Evolutionary conservation across 2,329 filamentous ascomycete genomes (phyloP), one percentile per base, ranked within the genome.

Genomic region (Chrysoporthe austroafricana): DNA sequence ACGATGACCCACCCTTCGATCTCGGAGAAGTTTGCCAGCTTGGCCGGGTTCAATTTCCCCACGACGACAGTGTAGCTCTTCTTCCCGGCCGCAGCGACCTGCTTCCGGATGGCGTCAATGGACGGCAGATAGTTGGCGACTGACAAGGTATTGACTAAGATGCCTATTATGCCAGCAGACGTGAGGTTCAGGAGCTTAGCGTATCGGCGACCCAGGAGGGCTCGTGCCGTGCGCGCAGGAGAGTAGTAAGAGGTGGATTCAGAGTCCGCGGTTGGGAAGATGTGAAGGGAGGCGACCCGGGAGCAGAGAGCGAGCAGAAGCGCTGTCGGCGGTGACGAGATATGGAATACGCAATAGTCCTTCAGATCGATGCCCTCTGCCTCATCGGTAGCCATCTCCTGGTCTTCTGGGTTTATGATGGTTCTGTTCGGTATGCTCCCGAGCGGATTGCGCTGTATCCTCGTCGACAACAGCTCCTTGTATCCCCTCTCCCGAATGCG

Each of bases 1-100:
- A 99, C 92, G 0, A 98, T 94, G 0, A 98, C 94, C 96, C 96
- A 99, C 18, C 94, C 95, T 56, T 94, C 95, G 5, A 99, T 88
- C 78, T 99, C 96, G 67, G 91, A 88, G 80, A 99, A 99, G 79
- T 99, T 99, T 61, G 96, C 96, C 32, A 99, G 85, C 78, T 99
- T 99, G 48, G 94, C 95, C 0, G 94, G 90, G 75, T 98, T 99
- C 36, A 99, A 84, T 78, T 98, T 98, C 68, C 96, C 96, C 0
- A 99, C 96, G 1, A 99, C 96, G 60, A 99, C 93, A 1, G 95
- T 93, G 78, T 99, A 99, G 77, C 88, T 91, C 81, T 98, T 99
- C 82, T 98, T 98, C 13, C 94, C 94, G 0, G 93, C 92, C 0
- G 84, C 85, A 0, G 88, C 85, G 72, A 99, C 97, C 70, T 90